Evolutionary conservation across 2,329 filamentous ascomycete genomes (phyloP), one percentile per base, ranked within the genome.

Genomic region (Incumbomyces lentus): DNA sequence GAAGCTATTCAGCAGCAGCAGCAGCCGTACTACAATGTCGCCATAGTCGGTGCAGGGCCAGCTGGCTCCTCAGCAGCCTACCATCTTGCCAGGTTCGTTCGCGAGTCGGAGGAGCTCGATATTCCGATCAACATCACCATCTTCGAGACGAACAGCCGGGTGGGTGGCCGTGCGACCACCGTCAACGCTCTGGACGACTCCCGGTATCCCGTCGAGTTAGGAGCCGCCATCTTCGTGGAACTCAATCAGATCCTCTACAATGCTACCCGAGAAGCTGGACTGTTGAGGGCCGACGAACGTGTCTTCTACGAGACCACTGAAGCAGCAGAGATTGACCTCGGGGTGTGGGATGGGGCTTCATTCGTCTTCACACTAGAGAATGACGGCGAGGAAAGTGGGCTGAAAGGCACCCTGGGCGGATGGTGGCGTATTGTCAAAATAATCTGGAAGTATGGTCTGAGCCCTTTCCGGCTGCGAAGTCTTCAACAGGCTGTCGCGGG

Each of bases 151-250:
- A 80, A 79, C 13, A 63, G 70, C 29, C 86, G 81, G 55, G 74
- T 96, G 36, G 92, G 92, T 26, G 92, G 92, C 7, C 84, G 92
- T 19, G 84, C 84, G 6, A 85, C 89, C 26, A 96, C 89, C 0
- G 83, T 95, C 14, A 71, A 88, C 58, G 81, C 80, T 2, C 90
- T 84, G 61, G 74, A 78, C 52, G 74, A 90, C 56, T 70, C 80
- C 1, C 53, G 68, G 0, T 69, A 81, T 33, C 83, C 84, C 1
- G 76, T 95, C 31, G 92, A 98, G 63, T 72, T 96, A 1, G 92
- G 92, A 13, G 92, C 85, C 10, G 90, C 84, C 51, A 95, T 96
- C 57, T 98, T 96, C 61, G 86, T 96, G 37, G 64, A 82, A 40
- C 76, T 84, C 36, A 98, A 96, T 60, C 71, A 79, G 33, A 95